These are phyloP conservation scores for Phytophthora hybrid DNA, from an alignment of 352 stramenopile genomes.

Conservation along the genomic window DNA sequence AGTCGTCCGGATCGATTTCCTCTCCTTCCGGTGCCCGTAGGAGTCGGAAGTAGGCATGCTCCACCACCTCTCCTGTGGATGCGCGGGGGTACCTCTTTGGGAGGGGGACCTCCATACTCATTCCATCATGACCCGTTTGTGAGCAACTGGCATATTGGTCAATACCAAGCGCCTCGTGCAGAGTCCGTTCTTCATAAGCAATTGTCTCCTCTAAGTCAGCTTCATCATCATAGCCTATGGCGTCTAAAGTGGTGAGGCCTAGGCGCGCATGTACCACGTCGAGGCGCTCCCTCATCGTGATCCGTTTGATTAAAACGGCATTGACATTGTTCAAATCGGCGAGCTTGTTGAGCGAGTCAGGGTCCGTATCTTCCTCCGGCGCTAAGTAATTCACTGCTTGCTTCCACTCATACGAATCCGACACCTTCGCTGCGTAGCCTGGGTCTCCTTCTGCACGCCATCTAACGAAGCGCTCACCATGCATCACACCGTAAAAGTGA, in stretches of 20 bases:
- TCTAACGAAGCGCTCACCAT: not conserved
- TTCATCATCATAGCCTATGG: not conserved
- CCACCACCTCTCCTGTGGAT: too few relatives aligned
- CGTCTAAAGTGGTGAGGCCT: not conserved
- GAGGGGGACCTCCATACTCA: not conserved
- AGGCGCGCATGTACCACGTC: not conserved
- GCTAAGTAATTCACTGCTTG: too few relatives aligned
- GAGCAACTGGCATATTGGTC: not conserved
- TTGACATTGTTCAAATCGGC: not conserved
- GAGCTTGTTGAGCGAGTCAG: too few relatives aligned
- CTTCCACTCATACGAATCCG: too few relatives aligned
- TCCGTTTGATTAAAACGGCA: not conserved
- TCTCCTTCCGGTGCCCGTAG: too few relatives aligned
- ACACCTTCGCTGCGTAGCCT: not conserved
- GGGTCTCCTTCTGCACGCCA: not conserved
- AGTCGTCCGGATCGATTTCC: too few relatives aligned
- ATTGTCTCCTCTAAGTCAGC: not conserved
- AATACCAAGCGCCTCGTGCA: not conserved
- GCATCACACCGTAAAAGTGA: not conserved
- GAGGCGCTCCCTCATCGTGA: not conserved
- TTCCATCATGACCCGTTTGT: not conserved
- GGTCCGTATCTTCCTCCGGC: too few relatives aligned
- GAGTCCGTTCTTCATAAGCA: too few relatives aligned
- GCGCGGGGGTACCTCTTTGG: too few relatives aligned
- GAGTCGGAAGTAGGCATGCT: too few relatives aligned